These are phyloP conservation scores for Didymella sp. DNA, from an alignment of 2,329 filamentous ascomycete species.

Conservation along the genomic window DNA sequence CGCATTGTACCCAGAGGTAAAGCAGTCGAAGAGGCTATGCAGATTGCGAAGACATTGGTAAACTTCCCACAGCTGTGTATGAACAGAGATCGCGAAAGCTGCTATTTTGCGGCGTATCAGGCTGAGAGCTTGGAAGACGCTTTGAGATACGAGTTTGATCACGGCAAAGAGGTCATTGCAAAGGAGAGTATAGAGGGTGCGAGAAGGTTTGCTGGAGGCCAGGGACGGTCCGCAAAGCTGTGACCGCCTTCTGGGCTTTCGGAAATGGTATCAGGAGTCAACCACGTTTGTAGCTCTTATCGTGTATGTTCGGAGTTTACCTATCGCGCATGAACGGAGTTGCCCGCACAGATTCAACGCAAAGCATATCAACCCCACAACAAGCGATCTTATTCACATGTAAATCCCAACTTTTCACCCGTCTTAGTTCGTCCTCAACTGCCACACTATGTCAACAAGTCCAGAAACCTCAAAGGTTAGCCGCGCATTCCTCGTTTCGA, in stretches of 20 bases:
- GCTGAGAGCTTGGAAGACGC: constrained; percentile 60
- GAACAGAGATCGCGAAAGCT: constrained; percentile 58
- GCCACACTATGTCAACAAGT: background rate
- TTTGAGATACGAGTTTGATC: constrained; percentile 56
- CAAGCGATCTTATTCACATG: too few relatives aligned
- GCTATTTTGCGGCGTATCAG: constrained; percentile 60
- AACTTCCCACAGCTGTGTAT: constrained; percentile 61
- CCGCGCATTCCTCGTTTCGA: background rate
- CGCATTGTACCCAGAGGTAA: constrained; percentile 60
- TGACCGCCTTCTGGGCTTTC: background rate
- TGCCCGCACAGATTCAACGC: background rate
- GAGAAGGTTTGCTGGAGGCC: constrained; percentile 50
- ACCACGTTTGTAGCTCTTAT: background rate
- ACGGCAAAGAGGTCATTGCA: constrained; percentile 53
- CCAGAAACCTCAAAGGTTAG: background rate
- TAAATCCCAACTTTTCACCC: too few relatives aligned
- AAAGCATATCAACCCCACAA: background rate
- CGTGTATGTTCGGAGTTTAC: background rate
- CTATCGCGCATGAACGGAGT: background rate
- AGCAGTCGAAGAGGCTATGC: constrained; percentile 55
- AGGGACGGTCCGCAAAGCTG: constrained; percentile 50
- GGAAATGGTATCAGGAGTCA: background rate
- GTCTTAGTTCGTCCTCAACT: background rate
- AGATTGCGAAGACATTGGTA: constrained; percentile 57
- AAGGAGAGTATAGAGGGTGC: constrained; percentile 55